Evolutionary conservation across 2,329 filamentous ascomycete genomes (phyloP).

Genomic region (Botrytis elliptica): DNA sequence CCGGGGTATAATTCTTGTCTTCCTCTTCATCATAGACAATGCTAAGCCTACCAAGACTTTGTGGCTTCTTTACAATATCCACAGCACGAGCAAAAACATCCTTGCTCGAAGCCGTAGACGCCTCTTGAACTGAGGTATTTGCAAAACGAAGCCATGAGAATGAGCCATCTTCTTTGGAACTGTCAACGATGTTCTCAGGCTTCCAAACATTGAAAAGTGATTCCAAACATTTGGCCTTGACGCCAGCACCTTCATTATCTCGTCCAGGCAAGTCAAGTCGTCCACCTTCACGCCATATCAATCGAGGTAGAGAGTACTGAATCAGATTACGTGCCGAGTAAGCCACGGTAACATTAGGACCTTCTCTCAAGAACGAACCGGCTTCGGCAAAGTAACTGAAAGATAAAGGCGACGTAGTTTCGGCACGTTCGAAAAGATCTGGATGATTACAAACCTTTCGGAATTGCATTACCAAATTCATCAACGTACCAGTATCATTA

Average conservation of each 20-base stretch:
- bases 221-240: slow-evolving; percentile 71
- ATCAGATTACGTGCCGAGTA: slow-evolving; percentile 89
- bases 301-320: slow-evolving; percentile 75
- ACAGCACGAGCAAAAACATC: slow-evolving; percentile 74
- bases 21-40: slow-evolving; percentile 68
- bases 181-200: slow-evolving; percentile 71
- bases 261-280: slow-evolving; percentile 71
- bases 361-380: slow-evolving; percentile 90
- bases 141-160: slow-evolving; percentile 93
- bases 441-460: slow-evolving; percentile 99
- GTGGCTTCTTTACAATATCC: slow-evolving; percentile 52
- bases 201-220: slow-evolving; percentile 91
- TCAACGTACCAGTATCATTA: slow-evolving; percentile 89
- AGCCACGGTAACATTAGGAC: slow-evolving; percentile 71
- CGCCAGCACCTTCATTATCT: slow-evolving; percentile 74
- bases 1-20: slow-evolving; percentile 62
- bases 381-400: slow-evolving; percentile 90
- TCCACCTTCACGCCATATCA: slow-evolving; percentile 80
- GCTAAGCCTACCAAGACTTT: slow-evolving; percentile 64
- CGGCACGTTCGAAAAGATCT: slow-evolving; percentile 91
- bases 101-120: slow-evolving; percentile 65
- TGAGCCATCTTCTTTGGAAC: slow-evolving; percentile 57
- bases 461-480: slow-evolving; percentile 99
- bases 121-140: slow-evolving; percentile 72
- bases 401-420: slow-evolving; percentile 82